A percentile compares a stretch with the other conserved stretches of the same genome.
phyloP scores from a whole-genome alignment of 495 filamentous ascomycete genomes.

The Lepraria neglecta region DNA sequence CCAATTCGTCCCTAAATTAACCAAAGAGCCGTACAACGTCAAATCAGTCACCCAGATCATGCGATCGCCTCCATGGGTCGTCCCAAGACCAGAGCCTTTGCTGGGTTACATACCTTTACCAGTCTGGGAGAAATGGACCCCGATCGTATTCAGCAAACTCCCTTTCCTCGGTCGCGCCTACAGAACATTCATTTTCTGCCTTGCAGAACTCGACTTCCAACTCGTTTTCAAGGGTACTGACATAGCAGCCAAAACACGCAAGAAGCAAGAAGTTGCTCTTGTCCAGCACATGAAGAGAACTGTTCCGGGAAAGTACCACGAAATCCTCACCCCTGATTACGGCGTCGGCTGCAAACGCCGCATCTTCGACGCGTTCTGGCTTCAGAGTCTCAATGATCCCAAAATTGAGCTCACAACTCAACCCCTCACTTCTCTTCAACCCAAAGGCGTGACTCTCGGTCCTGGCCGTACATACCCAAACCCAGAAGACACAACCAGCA shows the following conservation, averaged over 20 bases:
- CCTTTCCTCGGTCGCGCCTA: slow-evolving; percentile 40
- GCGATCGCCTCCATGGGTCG: slow-evolving; percentile 58
- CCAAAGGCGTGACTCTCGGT: slow-evolving; percentile 48
- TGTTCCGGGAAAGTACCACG: slow-evolving; percentile 55
- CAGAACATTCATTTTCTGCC: slow-evolving; percentile 35
- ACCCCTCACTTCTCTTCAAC: slow-evolving; percentile 44
- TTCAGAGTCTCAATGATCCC: slow-evolving; percentile 45
- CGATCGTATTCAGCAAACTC: slow-evolving; percentile 37
- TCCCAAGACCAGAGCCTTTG: slow-evolving; percentile 35
- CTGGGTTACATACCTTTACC: slow-evolving; percentile 26
- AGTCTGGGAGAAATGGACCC: slow-evolving; percentile 39
- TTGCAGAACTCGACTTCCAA: slow-evolving; percentile 36
- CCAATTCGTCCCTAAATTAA: slow-evolving; percentile 40
- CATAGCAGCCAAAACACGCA: slow-evolving; percentile 27
- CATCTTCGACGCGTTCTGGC: slow-evolving; percentile 53
- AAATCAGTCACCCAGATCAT: slow-evolving; percentile 58
- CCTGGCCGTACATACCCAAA: slow-evolving; percentile 45
- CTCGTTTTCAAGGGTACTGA: slow-evolving; percentile 33
- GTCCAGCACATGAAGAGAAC: slow-evolving; percentile 43
- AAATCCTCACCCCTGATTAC: slow-evolving; percentile 58
- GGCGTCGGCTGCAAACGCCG: slow-evolving; percentile 57
- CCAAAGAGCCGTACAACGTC: slow-evolving; percentile 38
- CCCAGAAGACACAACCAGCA: slow-evolving; percentile 27
- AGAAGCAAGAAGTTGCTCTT: slow-evolving; percentile 36
- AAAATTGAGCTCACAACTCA: slow-evolving; percentile 53